Percentiles rank a stretch among this genome's conserved stretches.
phyloP scores from a whole-genome alignment of 2,329 filamentous ascomycete genomes.

The Cladosporium oxysporum region DNA sequence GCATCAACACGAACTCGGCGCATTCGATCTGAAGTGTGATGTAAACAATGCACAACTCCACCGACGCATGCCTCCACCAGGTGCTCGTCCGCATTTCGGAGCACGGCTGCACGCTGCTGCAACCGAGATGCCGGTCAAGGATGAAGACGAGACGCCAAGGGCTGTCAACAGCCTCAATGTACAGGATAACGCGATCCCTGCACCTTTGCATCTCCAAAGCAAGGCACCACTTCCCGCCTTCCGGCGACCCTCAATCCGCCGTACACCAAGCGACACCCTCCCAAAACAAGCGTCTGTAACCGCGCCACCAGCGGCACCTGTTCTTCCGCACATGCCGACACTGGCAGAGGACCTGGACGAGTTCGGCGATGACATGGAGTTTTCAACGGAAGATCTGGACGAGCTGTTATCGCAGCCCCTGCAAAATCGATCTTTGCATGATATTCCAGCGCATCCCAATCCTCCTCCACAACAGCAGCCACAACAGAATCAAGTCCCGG shows the following conservation, averaged over 20 bases:
- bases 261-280: conserved; percentile 24
- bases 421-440: conserved; percentile 45
- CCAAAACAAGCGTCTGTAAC: conserved; percentile 5
- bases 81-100: conserved; percentile 4
- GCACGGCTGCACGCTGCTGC: background rate
- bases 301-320: conserved; percentile 9
- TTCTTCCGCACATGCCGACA: conserved; percentile 12
- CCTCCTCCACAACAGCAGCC: conserved; percentile 20
- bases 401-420: conserved; percentile 52
- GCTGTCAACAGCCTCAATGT: background rate
- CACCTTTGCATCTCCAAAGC: conserved; percentile 34
- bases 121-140: background rate
- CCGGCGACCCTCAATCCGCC: conserved; percentile 34
- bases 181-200: conserved; percentile 16
- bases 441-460: conserved; percentile 42
- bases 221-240: conserved; percentile 37
- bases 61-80: background rate
- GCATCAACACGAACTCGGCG: background rate
- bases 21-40: background rate
- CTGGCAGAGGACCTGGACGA: conserved; percentile 41
- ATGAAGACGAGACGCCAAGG: background rate
- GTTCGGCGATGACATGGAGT: conserved; percentile 50
- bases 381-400: conserved; percentile 60
- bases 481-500: background rate
- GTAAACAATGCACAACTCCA: background rate